Evolutionary conservation across 2,329 filamentous ascomycete species (phyloP).

Genomic region (Colletotrichum sublineola): DNA sequence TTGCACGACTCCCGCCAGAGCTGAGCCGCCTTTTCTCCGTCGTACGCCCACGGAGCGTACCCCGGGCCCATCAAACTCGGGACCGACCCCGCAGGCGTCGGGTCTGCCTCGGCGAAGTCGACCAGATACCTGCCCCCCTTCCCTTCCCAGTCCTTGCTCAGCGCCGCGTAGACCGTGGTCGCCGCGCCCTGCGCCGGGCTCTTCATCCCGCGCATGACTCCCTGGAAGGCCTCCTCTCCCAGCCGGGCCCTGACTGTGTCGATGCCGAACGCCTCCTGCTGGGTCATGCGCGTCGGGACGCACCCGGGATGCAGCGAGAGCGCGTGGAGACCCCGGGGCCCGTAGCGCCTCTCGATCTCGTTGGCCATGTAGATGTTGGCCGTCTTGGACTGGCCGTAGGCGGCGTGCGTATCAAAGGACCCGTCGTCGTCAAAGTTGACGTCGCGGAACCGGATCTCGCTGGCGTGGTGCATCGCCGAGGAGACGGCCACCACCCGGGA

Average conservation of each 20-base stretch:
- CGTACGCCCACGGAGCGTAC: constrained; percentile 44
- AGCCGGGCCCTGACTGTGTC: background rate
- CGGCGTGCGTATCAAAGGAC: constrained; percentile 53
- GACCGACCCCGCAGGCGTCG: constrained; percentile 6
- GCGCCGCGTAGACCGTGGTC: constrained; percentile 59
- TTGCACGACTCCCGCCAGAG: constrained; percentile 22
- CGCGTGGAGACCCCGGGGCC: constrained; percentile 49
- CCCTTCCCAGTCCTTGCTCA: constrained; percentile 56
- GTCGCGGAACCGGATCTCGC: constrained; percentile 27
- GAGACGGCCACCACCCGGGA: constrained; percentile 49
- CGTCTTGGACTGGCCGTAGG: constrained; percentile 63
- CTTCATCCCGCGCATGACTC: constrained; percentile 7
- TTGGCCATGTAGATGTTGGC: too few species aligned
- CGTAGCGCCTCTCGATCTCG: too few species aligned
- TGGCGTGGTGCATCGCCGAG: constrained; percentile 56
- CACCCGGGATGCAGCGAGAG: constrained; percentile 25
- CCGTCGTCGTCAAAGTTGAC: too few species aligned
- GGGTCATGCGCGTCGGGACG: constrained; percentile 21
- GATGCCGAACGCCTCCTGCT: background rate
- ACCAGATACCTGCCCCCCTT: constrained; percentile 61
- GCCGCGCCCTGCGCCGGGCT: constrained; percentile 60
- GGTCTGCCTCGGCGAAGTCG: constrained; percentile 49
- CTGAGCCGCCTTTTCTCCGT: constrained; percentile 19
- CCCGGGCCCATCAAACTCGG: constrained; percentile 31
- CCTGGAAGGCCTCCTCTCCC: background rate